Base-by-base conservation (phyloP, 805 yeast species). In the Barnettozyma sp. region DNA sequence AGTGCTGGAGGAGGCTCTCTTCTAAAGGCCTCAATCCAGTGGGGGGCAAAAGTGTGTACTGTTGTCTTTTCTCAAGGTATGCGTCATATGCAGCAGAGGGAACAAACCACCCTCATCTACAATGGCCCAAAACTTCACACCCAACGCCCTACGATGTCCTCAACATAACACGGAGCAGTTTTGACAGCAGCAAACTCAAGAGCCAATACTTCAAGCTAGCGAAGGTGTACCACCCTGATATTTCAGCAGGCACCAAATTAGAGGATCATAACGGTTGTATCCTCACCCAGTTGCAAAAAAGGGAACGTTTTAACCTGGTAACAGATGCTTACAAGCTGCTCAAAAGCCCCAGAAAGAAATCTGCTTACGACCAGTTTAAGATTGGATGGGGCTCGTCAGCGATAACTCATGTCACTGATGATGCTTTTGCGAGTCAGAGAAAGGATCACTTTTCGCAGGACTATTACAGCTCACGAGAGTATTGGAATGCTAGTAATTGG, bases 181-280 rank as follows among this genome's bases (percentile, higher is more conserved):
- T 69, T 28, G 68, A 68, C 37, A 55, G 55, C 33, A 55, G 48
- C 9, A 43, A 54, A 21, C 57, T 79, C 33, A 73, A 73, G 41
- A 43, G 59, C 18, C 68, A 68, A 30, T 82, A 79, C 49, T 73
- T 70, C 45, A 65, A 71, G 35, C 61, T 75, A 31, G 87, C 87
- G 9, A 83, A 82, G 55, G 52, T 77, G 8, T 87, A 87, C 48
- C 96, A 87, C 54, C 96, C 97, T 0, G 97, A 87, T 52, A 54
- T 70, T 3, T 48, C 65, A 3, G 41, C 48, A 13, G 54, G 56
- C 22, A 38, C 43, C 0, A 45, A 57, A 1, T 30, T 45, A 4
- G 22, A 54, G 7, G 55, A 59, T 25, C 55, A 54, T 26, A 40
- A 49, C 14, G 65, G 69, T 5, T 30, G 45, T 11, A 40, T 43